Evolutionary conservation across 2,329 filamentous ascomycete genomes (phyloP), one percentile per base, ranked within the genome.

Genomic region (Fusarium bulbicola): DNA sequence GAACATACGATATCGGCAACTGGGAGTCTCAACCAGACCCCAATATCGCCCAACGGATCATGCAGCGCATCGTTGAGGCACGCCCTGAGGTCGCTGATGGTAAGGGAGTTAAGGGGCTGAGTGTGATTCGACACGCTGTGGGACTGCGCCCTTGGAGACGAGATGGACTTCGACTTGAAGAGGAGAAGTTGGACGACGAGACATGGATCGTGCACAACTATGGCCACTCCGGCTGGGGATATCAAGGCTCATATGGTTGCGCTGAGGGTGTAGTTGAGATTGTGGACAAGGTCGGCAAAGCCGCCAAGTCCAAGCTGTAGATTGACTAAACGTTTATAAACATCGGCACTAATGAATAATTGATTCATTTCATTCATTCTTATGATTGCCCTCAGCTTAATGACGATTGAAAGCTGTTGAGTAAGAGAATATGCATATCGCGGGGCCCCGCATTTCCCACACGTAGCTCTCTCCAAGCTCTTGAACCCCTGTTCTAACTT

Each of bases 21-120:
- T 97, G 94, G 94, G 93, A 96, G 74, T 88, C 90, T 42, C 88
- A 92, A 73, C 91, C 92, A 2, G 95, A 97, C 77, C 91, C 92
- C 0, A 94, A 93, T 78, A 86, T 94, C n/a, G 93, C 95, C 1
- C 83, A 88, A 60, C 88, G 95, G 18, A 97, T 97, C 80, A 96
- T 97, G 93, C 91, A 91, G 82, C 88, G 95, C n/a, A 87, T 88
- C 28, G 85, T 93, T 11, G 87, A 89, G 37, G 81, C 90, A 36
- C 89, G 90, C 77, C 93, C 93, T 0, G 84, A 86, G 62, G 84
- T 95, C 70, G 89, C 89, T 3, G 84, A 78, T 18, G 89, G 92
- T 7, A 87, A 91, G 81, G 92, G 93, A 2, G 88, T 95, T 32
- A 89, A 94, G 79, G 91, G 88, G 26, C 81, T 97, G 70, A 91